A percentile compares a stretch with the other conserved stretches of the same genome.
Evolutionary conservation across 1,284 basidiomycete species (phyloP).

Genomic region (Rhodotorula glutinis): DNA sequence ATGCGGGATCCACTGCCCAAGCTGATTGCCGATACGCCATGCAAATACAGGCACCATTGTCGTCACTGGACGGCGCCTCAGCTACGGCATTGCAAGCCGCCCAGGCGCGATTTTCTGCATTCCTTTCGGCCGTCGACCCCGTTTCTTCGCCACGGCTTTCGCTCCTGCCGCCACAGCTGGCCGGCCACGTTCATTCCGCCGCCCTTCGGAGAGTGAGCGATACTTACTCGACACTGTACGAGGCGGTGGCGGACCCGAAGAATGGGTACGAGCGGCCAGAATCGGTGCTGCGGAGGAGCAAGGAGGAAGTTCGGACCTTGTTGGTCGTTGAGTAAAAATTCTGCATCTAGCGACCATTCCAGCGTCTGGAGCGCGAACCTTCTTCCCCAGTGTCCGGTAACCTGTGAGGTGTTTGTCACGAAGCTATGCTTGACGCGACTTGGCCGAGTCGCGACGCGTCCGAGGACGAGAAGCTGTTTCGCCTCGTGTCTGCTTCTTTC

Average conservation of each 20-base stretch:
- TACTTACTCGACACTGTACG: slow-evolving; percentile 64
- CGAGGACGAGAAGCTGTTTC: not conserved
- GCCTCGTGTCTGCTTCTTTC: not conserved
- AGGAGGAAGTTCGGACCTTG: slow-evolving; percentile 53
- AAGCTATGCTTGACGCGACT: no score
- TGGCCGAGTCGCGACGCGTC: slow-evolving; percentile 1
- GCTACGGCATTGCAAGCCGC: slow-evolving; percentile 58
- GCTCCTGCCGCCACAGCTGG: slow-evolving; percentile 65
- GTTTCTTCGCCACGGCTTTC: slow-evolving; percentile 62
- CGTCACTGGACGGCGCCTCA: slow-evolving; percentile 60
- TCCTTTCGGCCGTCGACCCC: slow-evolving; percentile 52
- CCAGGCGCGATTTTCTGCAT: slow-evolving; percentile 52
- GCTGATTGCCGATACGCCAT: not conserved
- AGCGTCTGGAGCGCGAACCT: no score
- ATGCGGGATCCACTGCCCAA: not conserved
- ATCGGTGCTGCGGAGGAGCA: slow-evolving; percentile 71
- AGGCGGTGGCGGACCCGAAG: slow-evolving; percentile 64
- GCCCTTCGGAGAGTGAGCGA: slow-evolving; percentile 65
- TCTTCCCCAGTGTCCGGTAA: no score
- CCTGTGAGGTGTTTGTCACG: not conserved
- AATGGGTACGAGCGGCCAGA: slow-evolving; percentile 83
- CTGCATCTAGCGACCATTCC: no score
- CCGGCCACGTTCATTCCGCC: slow-evolving; percentile 67
- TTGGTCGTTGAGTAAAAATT: slow-evolving; percentile 47
- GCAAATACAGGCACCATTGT: slow-evolving; percentile 55